A percentile compares a stretch with the other conserved stretches of the same genome.
Evolutionary conservation across 352 stramenopile genomes (phyloP).

Genomic region (Globisporangium alternatum): DNA sequence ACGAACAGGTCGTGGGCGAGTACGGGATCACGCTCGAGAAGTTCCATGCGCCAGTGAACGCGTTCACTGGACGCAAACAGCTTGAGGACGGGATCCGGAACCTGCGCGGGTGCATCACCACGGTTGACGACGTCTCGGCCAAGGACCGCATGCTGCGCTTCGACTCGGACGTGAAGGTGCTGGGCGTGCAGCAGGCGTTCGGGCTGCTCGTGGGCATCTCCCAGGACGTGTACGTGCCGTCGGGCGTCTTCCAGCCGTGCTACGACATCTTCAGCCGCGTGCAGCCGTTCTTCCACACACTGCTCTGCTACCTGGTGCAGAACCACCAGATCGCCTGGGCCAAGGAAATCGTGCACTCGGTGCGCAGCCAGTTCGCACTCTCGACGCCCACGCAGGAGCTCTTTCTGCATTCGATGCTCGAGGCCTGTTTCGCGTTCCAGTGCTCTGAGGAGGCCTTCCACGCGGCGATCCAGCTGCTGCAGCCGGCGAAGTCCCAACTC

Average conservation of each 20-base stretch:
- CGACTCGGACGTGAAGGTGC: constrained; percentile 69
- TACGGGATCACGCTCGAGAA: constrained; percentile 63
- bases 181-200: constrained; percentile 63
- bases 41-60: constrained; percentile 27
- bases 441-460: constrained; percentile 42
- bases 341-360: constrained; percentile 35
- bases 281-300: constrained; percentile 77
- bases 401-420: constrained; percentile 79
- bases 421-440: constrained; percentile 49
- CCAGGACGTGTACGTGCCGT: constrained; percentile 79
- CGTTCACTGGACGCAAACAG: constrained; percentile 15
- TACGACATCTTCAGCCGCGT: constrained; percentile 78
- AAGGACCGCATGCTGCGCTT: constrained; percentile 74
- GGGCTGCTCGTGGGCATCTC: constrained; percentile 74
- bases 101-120: constrained; percentile 49
- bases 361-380: constrained; percentile 54
- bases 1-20: constrained; percentile 67
- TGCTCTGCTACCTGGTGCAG: constrained; percentile 65
- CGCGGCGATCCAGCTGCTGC: constrained; percentile 50
- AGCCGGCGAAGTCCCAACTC: constrained; percentile 17
- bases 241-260: constrained; percentile 49
- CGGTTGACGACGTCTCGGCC: constrained; percentile 54
- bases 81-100: constrained; percentile 40
- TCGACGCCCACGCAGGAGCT: constrained; percentile 74
- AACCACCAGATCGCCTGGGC: constrained; percentile 66